Evolutionary conservation across 139 green algal species (phyloP).

Genomic region (Asterochloris sp.): DNA sequence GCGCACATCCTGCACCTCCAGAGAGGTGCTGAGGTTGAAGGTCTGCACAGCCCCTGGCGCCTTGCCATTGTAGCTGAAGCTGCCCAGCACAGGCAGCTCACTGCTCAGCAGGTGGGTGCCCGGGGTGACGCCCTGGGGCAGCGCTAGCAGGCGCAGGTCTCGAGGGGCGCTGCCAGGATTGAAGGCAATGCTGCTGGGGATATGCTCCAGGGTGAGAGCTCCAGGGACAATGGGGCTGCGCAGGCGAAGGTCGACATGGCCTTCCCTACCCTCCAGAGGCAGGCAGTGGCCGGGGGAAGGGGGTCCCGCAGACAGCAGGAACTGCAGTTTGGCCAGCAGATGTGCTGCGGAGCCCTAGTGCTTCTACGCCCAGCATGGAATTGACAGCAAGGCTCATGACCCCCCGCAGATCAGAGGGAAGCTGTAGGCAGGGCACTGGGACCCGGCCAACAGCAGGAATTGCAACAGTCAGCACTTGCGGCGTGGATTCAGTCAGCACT

Average conservation of each 20-base stretch:
- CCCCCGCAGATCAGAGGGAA: not conserved
- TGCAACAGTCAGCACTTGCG: no score
- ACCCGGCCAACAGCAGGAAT: not conserved
- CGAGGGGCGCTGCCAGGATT: conserved; percentile 27
- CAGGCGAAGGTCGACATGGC: conserved; percentile 35
- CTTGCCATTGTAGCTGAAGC: conserved; percentile 9
- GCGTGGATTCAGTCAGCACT: no score
- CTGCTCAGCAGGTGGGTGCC: not conserved
- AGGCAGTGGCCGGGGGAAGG: conserved; percentile 29
- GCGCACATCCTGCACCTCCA: not conserved
- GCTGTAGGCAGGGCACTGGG: not conserved
- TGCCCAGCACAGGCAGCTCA: not conserved
- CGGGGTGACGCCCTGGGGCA: not conserved
- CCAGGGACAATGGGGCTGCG: conserved; percentile 16
- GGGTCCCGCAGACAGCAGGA: conserved; percentile 18
- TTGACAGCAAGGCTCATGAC: not conserved
- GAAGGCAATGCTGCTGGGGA: conserved; percentile 22
- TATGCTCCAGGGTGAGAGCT: conserved; percentile 35
- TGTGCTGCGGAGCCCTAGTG: not conserved
- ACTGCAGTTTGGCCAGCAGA: conserved; percentile 12
- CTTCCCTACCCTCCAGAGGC: conserved; percentile 25
- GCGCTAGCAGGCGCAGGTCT: conserved; percentile 3
- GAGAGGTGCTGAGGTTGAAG: conserved; percentile 5
- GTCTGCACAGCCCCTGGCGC: conserved; percentile 12
- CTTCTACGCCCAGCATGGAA: not conserved